These are phyloP conservation scores for Penicillium psychrofluorescens DNA, from an alignment of 495 filamentous ascomycete genomes.

Conservation along the genomic window DNA sequence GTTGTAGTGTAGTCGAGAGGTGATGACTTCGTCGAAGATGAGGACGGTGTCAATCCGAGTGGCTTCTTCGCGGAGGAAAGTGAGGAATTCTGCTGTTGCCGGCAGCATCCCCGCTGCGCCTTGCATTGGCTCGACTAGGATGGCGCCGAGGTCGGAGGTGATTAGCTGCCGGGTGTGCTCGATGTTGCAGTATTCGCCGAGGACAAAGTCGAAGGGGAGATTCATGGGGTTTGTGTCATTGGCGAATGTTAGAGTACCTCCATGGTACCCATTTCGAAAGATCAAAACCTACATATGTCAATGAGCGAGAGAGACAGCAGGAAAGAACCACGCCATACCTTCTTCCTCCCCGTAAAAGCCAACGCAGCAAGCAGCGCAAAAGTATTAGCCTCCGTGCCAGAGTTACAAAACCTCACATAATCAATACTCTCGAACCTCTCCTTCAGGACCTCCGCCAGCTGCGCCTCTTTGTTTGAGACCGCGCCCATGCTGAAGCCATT, in stretches of 20 bases:
- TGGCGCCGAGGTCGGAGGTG: constrained; percentile 36
- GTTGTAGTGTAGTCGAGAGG: constrained; percentile 41
- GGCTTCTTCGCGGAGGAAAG: constrained; percentile 24
- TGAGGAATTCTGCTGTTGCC: constrained; percentile 37
- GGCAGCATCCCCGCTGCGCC: constrained; percentile 45
- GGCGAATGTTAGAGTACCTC: constrained; percentile 10
- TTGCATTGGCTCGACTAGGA: constrained; percentile 55
- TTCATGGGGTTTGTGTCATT: constrained; percentile 11
- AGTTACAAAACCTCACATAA: constrained; percentile 29
- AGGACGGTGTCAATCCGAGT: constrained; percentile 39
- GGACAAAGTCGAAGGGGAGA: constrained; percentile 35
- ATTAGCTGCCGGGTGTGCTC: constrained; percentile 5
- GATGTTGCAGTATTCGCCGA: constrained; percentile 41
- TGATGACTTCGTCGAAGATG: constrained; percentile 62
- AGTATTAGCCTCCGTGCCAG: constrained; percentile 31
- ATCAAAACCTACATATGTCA: constrained; percentile 24
- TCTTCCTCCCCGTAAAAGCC: constrained; percentile 30
- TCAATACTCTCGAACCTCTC: constrained; percentile 23
- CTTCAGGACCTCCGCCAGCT: constrained; percentile 9
- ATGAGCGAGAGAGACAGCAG: constrained; percentile 6
- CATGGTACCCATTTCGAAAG: constrained; percentile 23
- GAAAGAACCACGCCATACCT: constrained; percentile 12
- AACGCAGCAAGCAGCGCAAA: constrained; percentile 23
- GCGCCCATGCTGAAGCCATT: constrained; percentile 4
- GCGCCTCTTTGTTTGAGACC: background rate